These are phyloP conservation scores for Botryobasidium botryosum DNA, from an alignment of 768 basidiomycete species.

Conservation along the genomic window DNA sequence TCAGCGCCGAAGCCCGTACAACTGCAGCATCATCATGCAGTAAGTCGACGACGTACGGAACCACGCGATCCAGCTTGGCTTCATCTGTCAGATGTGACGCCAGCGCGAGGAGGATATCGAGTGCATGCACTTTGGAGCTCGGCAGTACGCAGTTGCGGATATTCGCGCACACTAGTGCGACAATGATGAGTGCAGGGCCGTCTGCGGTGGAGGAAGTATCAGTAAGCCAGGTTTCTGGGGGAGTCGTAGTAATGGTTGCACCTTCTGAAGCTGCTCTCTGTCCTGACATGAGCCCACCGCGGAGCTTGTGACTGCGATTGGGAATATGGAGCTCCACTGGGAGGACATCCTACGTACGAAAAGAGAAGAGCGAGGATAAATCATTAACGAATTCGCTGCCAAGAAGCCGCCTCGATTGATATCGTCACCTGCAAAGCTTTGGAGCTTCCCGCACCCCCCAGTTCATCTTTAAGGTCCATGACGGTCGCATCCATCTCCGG, in stretches of 20 bases:
- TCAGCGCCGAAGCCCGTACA: constrained; percentile 64
- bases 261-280: constrained; percentile 46
- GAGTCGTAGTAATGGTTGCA: constrained; percentile 15
- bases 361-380: too few species aligned
- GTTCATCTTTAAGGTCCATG: constrained; percentile 21
- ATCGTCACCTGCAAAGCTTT: constrained; percentile 8
- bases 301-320: constrained; percentile 42
- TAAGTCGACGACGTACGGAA: constrained; percentile 82
- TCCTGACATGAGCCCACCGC: constrained; percentile 18
- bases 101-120: constrained; percentile 77
- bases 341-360: constrained; percentile 56
- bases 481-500: constrained; percentile 31
- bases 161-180: constrained; percentile 76
- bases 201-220: constrained; percentile 27
- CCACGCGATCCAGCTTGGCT: constrained; percentile 82
- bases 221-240: too few species aligned
- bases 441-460: not conserved
- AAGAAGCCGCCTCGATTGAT: constrained; percentile 6
- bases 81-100: constrained; percentile 77
- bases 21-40: constrained; percentile 69
- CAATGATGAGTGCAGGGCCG: constrained; percentile 75
- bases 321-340: constrained; percentile 58
- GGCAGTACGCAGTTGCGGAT: constrained; percentile 76
- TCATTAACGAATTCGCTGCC: too few species aligned
- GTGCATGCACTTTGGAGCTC: constrained; percentile 65